Evolutionary conservation across 2,329 filamentous ascomycete species (phyloP), one percentile per base, ranked within the genome.

Genomic region (Hansfordia pulvinata): DNA sequence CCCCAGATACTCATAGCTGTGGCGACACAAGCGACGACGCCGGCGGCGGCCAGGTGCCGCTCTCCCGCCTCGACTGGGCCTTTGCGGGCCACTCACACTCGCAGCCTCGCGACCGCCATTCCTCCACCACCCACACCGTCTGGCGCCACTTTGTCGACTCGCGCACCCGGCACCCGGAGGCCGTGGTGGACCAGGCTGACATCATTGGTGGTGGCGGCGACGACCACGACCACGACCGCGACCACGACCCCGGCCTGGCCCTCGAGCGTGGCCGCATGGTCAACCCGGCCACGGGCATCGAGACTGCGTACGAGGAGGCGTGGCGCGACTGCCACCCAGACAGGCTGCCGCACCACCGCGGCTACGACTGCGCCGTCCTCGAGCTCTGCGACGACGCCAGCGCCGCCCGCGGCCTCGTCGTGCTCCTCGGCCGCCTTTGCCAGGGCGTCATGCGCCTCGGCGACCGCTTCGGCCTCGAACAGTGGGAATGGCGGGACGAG

Each of bases 71-170:
- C 3, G 72, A 79, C 37, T 80, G 76, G 76, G 74, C 64, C 4
- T 74, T 79, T 36, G 69, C 66, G 0, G 75, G 75, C 2, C 58
- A 48, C 1, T 67, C 68, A 0, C 54, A 52, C 0, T 60, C 55
- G 1, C 34, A 38, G 16, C 30, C 38, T 5, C 32, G 35, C 8
- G 33, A 40, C 4, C 38, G 51, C 19, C 43, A 43, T 20, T 32
- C 30, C 8, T 26, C 29, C 23, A 30, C 49, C 24, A 44, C 40
- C 2, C 56, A 54, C 37, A 54, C 56, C 1, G 47, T 41, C 0
- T 79, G 72, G 64, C 43, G 44, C 3, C 74, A 80, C 45, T 68
- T 66, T 62, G 53, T 79, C 19, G 68, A 76, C 43, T 69, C 61
- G 10, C 62, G 64, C 23, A 54, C 49, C 4, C 27, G 38, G 0